These are phyloP conservation scores for Trichoderma guizhouense DNA, from an alignment of 2,329 filamentous ascomycete genomes.

Conservation along the genomic window DNA sequence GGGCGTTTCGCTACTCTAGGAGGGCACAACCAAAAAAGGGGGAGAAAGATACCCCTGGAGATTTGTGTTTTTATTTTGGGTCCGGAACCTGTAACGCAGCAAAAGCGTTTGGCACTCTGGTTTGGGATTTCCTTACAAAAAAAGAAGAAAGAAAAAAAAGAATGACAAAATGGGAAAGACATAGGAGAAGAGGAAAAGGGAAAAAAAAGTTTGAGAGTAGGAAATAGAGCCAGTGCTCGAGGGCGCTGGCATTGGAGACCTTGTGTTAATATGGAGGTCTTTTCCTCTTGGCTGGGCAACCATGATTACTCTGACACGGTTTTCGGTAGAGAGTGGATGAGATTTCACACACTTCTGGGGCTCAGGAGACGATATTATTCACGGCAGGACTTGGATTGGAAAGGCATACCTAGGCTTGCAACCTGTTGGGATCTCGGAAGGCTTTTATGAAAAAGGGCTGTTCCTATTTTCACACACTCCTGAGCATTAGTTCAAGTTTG, in stretches of 20 bases:
- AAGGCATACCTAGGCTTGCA: constrained; percentile 15
- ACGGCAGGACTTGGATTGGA: constrained; percentile 17
- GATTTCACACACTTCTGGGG: not conserved
- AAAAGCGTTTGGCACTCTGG: not conserved
- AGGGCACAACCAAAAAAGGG: not conserved
- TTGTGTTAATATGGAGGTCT: not conserved
- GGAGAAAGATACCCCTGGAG: not conserved
- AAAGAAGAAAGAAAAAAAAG: not conserved
- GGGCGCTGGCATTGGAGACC: constrained; percentile 9
- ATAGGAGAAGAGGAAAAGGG: not conserved
- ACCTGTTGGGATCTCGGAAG: constrained; percentile 5
- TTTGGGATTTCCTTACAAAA: not conserved
- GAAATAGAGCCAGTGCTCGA: constrained; percentile 3
- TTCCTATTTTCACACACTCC: constrained; percentile 12
- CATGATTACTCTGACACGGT: constrained; percentile 2
- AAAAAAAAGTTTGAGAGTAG: not conserved
- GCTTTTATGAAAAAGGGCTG: not conserved
- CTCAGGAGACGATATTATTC: not conserved
- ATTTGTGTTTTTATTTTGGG: constrained; percentile 8
- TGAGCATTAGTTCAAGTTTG: constrained; percentile 1
- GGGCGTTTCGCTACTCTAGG: constrained; percentile 15
- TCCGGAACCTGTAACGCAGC: constrained; percentile 5
- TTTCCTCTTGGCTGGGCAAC: not conserved
- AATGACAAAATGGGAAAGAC: not conserved
- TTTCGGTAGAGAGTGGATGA: not conserved